These are phyloP conservation scores for Candida ponderosae DNA, from an alignment of 805 yeast species.

Conservation along the genomic window DNA sequence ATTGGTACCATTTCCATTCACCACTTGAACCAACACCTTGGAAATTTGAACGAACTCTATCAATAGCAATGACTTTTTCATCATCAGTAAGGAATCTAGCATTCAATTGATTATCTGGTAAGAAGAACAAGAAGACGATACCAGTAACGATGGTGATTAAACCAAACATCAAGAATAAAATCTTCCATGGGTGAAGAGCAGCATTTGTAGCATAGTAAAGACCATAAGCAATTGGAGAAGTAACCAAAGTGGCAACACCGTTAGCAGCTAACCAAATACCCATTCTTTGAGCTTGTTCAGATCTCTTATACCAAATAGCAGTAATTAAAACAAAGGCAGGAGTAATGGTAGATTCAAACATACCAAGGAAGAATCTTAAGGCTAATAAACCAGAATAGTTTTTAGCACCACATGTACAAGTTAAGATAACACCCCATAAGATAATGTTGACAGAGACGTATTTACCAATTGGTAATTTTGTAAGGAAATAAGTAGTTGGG, in stretches of 20 bases:
- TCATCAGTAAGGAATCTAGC: conserved; percentile 26
- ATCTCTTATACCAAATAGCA: conserved; percentile 23
- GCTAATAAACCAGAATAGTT: conserved; percentile 5
- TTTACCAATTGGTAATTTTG: conserved; percentile 2
- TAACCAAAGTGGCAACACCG: conserved; percentile 21
- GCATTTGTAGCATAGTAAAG: conserved; percentile 16
- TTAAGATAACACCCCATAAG: conserved; percentile 7
- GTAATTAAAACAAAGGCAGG: conserved; percentile 28
- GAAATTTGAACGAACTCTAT: conserved; percentile 8
- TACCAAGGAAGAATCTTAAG: conserved; percentile 10
- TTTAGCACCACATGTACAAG: background rate
- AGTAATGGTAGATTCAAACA: conserved; percentile 14
- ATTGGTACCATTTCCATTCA: conserved; percentile 3
- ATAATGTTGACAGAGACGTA: conserved; percentile 3
- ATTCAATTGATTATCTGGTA: conserved; percentile 30
- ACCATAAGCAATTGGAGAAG: conserved; percentile 20
- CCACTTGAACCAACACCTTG: conserved; percentile 2
- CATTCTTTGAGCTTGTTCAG: conserved; percentile 25
- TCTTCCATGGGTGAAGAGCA: conserved; percentile 18
- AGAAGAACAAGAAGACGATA: conserved; percentile 19
- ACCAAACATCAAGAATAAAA: conserved; percentile 22
- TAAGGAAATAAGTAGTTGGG: conserved; percentile 6
- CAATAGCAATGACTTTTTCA: conserved; percentile 20
- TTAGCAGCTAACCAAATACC: conserved; percentile 27
- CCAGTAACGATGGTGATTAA: conserved; percentile 28